phyloP scores from a whole-genome alignment of 768 basidiomycete species.

The Leccinum imitatum region DNA sequence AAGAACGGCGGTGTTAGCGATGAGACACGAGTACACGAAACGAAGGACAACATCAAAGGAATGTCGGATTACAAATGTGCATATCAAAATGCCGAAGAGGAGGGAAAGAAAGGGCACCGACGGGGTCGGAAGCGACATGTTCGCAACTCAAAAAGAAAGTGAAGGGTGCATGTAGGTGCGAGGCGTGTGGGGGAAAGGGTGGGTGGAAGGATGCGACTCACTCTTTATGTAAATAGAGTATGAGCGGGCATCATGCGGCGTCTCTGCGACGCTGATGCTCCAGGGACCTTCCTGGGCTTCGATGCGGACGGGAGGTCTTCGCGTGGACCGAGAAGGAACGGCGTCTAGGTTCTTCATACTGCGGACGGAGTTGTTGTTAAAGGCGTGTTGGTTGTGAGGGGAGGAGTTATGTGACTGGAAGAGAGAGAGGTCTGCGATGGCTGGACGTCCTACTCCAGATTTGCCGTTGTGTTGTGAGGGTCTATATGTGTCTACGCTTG shows the following conservation, averaged over 20 bases:
- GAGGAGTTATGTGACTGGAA: constrained; percentile 37
- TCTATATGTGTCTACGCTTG: constrained; percentile 45
- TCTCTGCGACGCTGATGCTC: constrained; percentile 87
- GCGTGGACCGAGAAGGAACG: constrained; percentile 39
- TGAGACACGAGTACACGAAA: constrained; percentile 17
- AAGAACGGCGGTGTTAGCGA: constrained; percentile 31
- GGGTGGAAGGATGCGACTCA: constrained; percentile 42
- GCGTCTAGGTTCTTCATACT: constrained; percentile 45
- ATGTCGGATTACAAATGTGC: constrained; percentile 12
- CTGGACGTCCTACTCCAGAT: constrained; percentile 36
- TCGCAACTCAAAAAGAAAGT: constrained; percentile 21
- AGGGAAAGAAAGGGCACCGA: constrained; percentile 24
- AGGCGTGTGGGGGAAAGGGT: constrained; percentile 22
- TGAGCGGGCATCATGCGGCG: constrained; percentile 63
- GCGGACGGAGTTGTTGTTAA: constrained; percentile 32
- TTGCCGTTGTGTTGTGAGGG: constrained; percentile 37
- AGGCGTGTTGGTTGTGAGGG: constrained; percentile 33
- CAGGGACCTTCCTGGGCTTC: constrained; percentile 81
- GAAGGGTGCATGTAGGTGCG: constrained; percentile 16
- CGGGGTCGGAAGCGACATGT: constrained; percentile 27
- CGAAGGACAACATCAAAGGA: constrained; percentile 15
- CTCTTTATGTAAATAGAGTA: constrained; percentile 91
- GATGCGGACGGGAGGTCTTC: constrained; percentile 57
- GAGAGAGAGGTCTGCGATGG: constrained; percentile 42
- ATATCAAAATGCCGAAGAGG: constrained; percentile 17